Base-by-base conservation (phyloP, 805 yeast species). In the Cyberlindnera euphorbiiphila region DNA sequence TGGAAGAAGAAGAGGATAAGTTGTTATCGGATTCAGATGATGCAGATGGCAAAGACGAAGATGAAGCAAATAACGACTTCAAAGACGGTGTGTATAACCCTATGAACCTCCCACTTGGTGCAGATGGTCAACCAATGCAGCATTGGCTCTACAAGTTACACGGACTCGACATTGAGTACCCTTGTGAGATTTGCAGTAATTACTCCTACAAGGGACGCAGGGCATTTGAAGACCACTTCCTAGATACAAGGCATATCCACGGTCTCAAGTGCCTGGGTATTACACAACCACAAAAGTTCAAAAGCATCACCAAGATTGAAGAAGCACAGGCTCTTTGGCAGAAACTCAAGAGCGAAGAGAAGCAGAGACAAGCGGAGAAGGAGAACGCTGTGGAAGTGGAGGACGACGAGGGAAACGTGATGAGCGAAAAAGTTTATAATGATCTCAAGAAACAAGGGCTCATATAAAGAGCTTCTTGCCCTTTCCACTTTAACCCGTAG, bases 61-160 rank as follows among this genome's bases (percentile, higher is more conserved):
- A 36, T 2, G 42, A 43, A 20, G 33, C 39, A 6, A 27, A 54
- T 45, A 19, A 37, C 20, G 52, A 49, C 3, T 51, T 49, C 12
- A 34, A 54, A 49, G 14, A 34, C 25, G 54, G 50, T 3, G 51
- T 49, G 8, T 58, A 49, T 35, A 70, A 71, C 42, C 77, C 80
- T 14, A 64, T 74, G 39, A 75, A 81, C 39, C 59, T 85, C 38
- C 95, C 96, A 0, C 36, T 85, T 0, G 98, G 95, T 0, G 73
- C 85, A 14, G 97, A 89, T 60, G 97, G 97, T 0, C 73, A 71
- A 27, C 97, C 97, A 1, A 86, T 93, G 20, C 98, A 98, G 2
- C 77, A 71, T 37, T 93, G 98, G 98, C 66, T 93, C 20, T 89
- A 78, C 68, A 93, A 89, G 59, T 65, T 89, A 30, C 88, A 87